phyloP scores from a whole-genome alignment of 768 basidiomycete species.

The Leccinum obscurum region DNA sequence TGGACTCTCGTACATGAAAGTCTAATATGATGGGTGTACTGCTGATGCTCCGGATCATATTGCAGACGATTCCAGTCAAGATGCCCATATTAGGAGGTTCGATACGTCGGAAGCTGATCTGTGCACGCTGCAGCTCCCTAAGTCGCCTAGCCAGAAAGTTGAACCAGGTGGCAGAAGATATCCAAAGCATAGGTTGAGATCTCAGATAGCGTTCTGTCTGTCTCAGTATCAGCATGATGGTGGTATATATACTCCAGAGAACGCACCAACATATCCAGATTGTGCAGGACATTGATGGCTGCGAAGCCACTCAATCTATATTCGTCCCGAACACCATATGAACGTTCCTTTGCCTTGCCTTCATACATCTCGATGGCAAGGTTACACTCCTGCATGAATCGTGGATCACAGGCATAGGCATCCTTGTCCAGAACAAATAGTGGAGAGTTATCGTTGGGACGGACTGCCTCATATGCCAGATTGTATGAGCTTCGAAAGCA shows the following conservation, averaged over 20 bases:
- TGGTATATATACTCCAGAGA: too few relatives aligned
- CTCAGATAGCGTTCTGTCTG: background rate
- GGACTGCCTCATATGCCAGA: conserved; percentile 1
- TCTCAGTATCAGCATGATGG: background rate
- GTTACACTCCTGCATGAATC: background rate
- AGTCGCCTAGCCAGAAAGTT: conserved; percentile 4
- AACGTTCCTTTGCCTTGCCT: background rate
- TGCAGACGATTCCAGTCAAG: conserved; percentile 8
- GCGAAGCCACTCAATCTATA: conserved; percentile 10
- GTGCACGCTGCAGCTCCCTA: conserved; percentile 1
- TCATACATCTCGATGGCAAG: background rate
- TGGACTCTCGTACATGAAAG: background rate
- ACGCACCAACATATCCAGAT: background rate
- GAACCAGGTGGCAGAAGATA: background rate
- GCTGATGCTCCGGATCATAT: conserved; percentile 4
- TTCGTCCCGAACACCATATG: conserved; percentile 9
- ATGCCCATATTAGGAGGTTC: conserved; percentile 14
- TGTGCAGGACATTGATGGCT: background rate
- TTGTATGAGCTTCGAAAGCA: conserved; percentile 1
- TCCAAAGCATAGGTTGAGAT: conserved; percentile 9
- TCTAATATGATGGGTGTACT: conserved; percentile 4
- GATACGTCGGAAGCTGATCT: background rate
- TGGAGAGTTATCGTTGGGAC: conserved; percentile 2
- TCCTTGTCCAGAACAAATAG: background rate
- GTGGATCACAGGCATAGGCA: background rate